phyloP scores from a whole-genome alignment of 495 filamentous ascomycete genomes.

The Xylaria palmicola region DNA sequence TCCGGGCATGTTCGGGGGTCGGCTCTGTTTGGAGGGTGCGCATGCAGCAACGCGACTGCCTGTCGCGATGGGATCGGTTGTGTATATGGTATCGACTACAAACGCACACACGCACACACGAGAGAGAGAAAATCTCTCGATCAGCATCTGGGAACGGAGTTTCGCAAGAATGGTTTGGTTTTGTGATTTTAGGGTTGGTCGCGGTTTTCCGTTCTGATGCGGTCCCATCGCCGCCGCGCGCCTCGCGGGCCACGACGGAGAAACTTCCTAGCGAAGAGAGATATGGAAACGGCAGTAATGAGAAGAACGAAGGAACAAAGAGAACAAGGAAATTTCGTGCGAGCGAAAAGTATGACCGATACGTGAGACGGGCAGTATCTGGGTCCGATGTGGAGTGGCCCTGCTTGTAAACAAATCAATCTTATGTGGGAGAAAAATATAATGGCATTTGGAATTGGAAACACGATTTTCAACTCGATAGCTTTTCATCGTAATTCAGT shows the following conservation, averaged over 20 bases:
- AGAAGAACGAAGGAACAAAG: not conserved
- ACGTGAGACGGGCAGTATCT: conserved; percentile 10
- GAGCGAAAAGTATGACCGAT: conserved; percentile 5
- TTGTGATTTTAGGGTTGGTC: conserved; percentile 5
- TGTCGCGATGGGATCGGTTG: not conserved
- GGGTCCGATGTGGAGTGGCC: not conserved
- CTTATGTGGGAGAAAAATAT: not conserved
- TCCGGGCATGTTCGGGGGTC: too few species aligned
- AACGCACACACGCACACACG: conserved; percentile 11
- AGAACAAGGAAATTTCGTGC: conserved; percentile 1
- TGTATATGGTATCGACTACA: conserved; percentile 14
- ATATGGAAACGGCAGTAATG: not conserved
- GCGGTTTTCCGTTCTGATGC: not conserved
- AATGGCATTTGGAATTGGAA: conserved; percentile 8
- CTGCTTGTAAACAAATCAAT: conserved; percentile 3
- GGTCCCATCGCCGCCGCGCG: not conserved
- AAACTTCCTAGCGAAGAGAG: not conserved
- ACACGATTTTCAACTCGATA: not conserved
- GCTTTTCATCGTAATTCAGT: too few species aligned
- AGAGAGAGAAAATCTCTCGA: conserved; percentile 9
- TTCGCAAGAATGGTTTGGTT: conserved; percentile 6
- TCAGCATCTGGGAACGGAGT: conserved; percentile 18
- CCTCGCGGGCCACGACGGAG: not conserved
- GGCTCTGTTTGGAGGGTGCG: not conserved
- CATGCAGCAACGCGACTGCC: not conserved